Conservation (phyloP, 2,329 filamentous ascomycete genomes). For the Davidsoniella virescens region DNA sequence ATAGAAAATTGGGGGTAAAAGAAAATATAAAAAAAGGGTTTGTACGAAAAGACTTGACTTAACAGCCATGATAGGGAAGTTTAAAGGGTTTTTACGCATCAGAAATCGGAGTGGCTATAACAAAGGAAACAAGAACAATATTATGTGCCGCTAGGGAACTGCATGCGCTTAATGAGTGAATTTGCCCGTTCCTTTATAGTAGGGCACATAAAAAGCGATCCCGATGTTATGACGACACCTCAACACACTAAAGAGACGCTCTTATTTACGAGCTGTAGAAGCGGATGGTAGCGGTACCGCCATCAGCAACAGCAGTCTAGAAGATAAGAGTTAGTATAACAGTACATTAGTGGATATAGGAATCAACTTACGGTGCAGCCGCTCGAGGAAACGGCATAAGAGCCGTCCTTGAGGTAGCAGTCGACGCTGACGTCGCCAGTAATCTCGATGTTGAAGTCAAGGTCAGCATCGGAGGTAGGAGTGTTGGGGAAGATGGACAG, state of each 20-base stretch:
- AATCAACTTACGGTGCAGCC: constrained; percentile 68
- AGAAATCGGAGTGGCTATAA: neutral
- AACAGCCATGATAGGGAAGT: no score
- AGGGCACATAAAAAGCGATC: no score
- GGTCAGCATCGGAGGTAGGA: constrained; percentile 51
- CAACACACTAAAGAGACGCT: no score
- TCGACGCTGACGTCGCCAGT: constrained; percentile 40
- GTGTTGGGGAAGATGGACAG: constrained; percentile 73
- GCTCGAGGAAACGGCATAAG: constrained; percentile 36
- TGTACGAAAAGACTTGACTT: neutral
- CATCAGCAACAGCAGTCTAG: constrained; percentile 28
- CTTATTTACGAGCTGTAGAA: constrained; percentile 21
- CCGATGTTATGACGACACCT: no score
- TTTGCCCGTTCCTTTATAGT: no score
- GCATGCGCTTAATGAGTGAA: no score
- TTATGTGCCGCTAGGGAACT: neutral
- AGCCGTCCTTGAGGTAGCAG: constrained; percentile 51
- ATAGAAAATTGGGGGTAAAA: neutral
- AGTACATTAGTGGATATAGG: neutral
- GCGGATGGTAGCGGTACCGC: constrained; percentile 28
- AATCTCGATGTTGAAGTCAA: constrained; percentile 70
- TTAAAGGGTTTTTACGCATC: neutral
- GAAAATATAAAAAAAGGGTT: neutral
- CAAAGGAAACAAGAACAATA: neutral
- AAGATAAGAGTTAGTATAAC: constrained; percentile 2